Conservation (phyloP, 257 asterid species). For the Lavandula angustifolia region DNA sequence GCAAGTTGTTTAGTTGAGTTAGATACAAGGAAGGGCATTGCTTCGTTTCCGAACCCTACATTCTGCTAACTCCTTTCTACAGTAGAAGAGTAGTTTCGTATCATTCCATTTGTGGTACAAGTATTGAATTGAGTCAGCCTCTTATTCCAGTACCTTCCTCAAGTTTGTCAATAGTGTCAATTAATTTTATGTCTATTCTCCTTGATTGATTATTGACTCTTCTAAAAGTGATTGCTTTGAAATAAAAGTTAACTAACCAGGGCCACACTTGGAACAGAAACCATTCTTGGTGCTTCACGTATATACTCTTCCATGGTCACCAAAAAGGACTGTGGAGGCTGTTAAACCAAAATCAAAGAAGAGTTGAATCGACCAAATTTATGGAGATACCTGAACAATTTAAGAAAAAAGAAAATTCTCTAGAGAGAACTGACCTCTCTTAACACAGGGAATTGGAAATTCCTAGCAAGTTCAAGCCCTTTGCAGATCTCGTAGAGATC, state of each 20-base stretch:
- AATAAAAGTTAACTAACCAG: slow-evolving; percentile 47
- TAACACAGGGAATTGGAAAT: slow-evolving; percentile 91
- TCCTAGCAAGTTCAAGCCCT: slow-evolving; percentile 96
- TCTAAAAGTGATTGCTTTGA: neutral
- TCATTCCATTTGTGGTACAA: neutral
- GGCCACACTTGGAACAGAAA: slow-evolving; percentile 48
- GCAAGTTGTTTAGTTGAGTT: too few species aligned
- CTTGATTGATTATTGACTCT: neutral
- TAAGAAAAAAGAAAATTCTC: slow-evolving; percentile 10
- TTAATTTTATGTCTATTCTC: neutral
- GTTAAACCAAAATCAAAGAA: slow-evolving; percentile 31
- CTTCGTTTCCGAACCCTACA: neutral
- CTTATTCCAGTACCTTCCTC: neutral
- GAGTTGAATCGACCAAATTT: slow-evolving; percentile 4
- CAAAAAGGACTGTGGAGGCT: slow-evolving; percentile 70
- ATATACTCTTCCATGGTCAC: slow-evolving; percentile 73
- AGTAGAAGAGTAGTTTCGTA: too few species aligned
- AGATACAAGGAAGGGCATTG: neutral
- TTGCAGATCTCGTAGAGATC: slow-evolving; percentile 94
- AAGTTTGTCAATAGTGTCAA: too few species aligned
- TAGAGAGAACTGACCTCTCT: slow-evolving; percentile 65
- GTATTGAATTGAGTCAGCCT: neutral
- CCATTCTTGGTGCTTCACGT: slow-evolving; percentile 68
- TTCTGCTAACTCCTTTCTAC: neutral
- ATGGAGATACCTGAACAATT: slow-evolving; percentile 21